phyloP scores from a whole-genome alignment of 345 rosid species.

The Aquilaria malaccensis region DNA sequence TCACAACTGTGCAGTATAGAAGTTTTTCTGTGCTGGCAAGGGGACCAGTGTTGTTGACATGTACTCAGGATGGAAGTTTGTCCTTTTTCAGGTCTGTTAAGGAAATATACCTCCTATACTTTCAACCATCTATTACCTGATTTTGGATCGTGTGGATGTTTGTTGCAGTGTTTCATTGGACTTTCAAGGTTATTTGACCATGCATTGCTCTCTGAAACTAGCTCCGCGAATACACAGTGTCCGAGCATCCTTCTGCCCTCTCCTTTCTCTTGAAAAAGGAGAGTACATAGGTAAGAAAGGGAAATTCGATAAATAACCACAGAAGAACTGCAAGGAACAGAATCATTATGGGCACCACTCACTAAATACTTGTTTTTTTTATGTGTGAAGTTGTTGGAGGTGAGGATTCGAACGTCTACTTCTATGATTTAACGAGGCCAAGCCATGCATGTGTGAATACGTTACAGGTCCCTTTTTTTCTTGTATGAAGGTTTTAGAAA shows the following conservation, averaged over 20 bases:
- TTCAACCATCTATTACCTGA: background rate
- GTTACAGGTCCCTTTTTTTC: slow-evolving; percentile 56
- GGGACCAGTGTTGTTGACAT: slow-evolving; percentile 87
- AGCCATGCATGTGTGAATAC: slow-evolving; percentile 89
- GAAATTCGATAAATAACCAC: no score
- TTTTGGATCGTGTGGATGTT: slow-evolving; percentile 12
- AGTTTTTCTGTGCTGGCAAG: slow-evolving; percentile 88
- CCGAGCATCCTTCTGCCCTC: slow-evolving; percentile 84
- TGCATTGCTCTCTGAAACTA: slow-evolving; percentile 82
- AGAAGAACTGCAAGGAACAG: no score
- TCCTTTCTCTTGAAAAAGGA: slow-evolving; percentile 88
- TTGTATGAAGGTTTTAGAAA: background rate
- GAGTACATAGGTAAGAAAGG: slow-evolving; percentile 65
- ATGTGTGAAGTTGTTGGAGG: slow-evolving; percentile 70
- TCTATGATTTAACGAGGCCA: slow-evolving; percentile 85
- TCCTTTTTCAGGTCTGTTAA: slow-evolving; percentile 75
- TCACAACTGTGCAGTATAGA: slow-evolving; percentile 81
- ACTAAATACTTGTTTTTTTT: background rate
- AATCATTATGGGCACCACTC: no score
- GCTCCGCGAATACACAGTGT: slow-evolving; percentile 60
- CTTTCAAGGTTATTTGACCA: slow-evolving; percentile 73
- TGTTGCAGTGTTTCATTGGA: slow-evolving; percentile 74
- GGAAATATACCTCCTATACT: background rate
- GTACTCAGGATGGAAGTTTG: slow-evolving; percentile 83
- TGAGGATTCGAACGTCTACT: slow-evolving; percentile 89